These are phyloP conservation scores for Chionographis japonica DNA, from an alignment of 106 monocot species.

Conservation along the genomic window DNA sequence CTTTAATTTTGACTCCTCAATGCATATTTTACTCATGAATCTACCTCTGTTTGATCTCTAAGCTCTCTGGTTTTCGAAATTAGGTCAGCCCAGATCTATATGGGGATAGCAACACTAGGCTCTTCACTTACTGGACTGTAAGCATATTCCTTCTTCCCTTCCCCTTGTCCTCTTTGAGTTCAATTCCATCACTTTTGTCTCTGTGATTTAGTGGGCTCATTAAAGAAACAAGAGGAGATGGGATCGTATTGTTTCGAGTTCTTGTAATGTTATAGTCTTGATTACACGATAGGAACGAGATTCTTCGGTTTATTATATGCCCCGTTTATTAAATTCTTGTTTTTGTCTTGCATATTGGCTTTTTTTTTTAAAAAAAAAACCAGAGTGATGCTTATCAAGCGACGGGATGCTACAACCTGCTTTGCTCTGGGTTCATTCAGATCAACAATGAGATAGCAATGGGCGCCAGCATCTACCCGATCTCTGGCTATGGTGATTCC, in stretches of 20 bases:
- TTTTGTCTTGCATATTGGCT: background rate
- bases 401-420: constrained; percentile 84
- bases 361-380: constrained; percentile 1
- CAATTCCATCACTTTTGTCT: too few relatives aligned
- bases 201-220: too few relatives aligned
- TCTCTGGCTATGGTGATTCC: constrained; percentile 52
- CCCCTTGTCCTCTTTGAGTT: background rate
- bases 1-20: background rate
- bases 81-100: constrained; percentile 96
- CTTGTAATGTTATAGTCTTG: too few relatives aligned
- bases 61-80: background rate
- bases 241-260: too few relatives aligned
- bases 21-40: background rate
- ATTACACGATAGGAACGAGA: too few relatives aligned
- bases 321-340: background rate
- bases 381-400: constrained; percentile 90
- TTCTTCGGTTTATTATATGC: background rate
- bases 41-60: background rate
- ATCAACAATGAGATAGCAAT: constrained; percentile 79
- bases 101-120: constrained; percentile 87
- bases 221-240: too few relatives aligned
- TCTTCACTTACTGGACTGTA: constrained; percentile 98
- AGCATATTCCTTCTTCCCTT: constrained; percentile 17
- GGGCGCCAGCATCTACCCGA: constrained; percentile 77
- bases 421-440: constrained; percentile 85